Conservation (phyloP, 2,329 filamentous ascomycete species). For the Nothopassalora personata region DNA sequence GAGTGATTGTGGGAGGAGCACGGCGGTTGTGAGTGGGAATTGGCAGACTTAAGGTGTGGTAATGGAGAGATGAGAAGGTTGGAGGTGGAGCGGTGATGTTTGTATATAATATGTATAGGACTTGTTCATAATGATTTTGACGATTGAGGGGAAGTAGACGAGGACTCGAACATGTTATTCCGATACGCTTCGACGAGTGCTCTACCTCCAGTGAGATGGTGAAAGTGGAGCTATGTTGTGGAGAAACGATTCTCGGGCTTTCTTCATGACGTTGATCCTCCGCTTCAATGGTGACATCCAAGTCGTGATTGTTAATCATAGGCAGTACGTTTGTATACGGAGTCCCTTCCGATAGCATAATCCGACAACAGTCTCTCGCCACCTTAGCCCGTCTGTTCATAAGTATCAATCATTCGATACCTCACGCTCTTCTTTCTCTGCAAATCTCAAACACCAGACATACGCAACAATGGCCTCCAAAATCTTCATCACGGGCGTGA, state of each 20-base stretch:
- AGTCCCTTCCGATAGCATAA: not conserved
- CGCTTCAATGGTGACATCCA: not conserved
- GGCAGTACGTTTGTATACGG: not conserved
- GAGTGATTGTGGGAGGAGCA: slow-evolving; percentile 1
- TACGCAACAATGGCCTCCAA: slow-evolving; percentile 1
- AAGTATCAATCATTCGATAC: not conserved
- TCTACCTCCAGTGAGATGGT: too few relatives aligned
- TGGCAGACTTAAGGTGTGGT: not conserved
- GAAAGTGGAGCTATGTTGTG: not conserved
- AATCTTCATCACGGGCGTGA: slow-evolving; percentile 26
- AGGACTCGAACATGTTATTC: too few relatives aligned
- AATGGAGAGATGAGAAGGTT: not conserved
- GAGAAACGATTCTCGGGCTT: not conserved
- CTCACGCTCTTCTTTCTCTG: not conserved
- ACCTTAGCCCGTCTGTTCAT: not conserved
- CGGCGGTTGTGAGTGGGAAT: not conserved
- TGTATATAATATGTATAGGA: not conserved
- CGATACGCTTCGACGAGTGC: too few relatives aligned
- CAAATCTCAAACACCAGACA: not conserved
- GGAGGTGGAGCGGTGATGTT: not conserved
- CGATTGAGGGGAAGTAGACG: too few relatives aligned
- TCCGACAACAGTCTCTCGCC: not conserved
- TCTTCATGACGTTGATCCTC: not conserved
- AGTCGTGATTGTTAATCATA: not conserved
- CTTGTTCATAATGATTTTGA: not conserved